These are phyloP conservation scores for Pezicula carpinea DNA, from an alignment of 2,329 filamentous ascomycete genomes.

Conservation along the genomic window DNA sequence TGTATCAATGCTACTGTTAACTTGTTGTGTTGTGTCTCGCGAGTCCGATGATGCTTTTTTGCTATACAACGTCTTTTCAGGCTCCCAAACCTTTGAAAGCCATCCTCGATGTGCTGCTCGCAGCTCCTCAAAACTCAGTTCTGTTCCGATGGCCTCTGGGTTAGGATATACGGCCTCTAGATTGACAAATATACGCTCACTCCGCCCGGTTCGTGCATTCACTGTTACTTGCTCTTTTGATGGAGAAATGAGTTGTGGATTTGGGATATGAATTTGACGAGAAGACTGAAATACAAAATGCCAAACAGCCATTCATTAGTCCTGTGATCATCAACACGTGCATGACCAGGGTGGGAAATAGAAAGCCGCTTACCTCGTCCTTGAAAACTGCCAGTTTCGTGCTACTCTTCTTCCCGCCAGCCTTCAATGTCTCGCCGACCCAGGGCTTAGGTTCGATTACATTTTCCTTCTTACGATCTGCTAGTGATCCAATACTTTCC, in stretches of 20 bases:
- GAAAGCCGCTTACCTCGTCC: constrained; percentile 75
- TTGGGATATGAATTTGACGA: constrained; percentile 47
- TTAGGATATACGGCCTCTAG: constrained; percentile 82
- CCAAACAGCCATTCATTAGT: constrained; percentile 72
- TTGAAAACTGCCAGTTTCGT: constrained; percentile 91
- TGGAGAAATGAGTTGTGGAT: constrained; percentile 63
- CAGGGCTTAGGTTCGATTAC: constrained; percentile 79
- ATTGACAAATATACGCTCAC: constrained; percentile 83
- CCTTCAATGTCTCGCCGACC: constrained; percentile 87
- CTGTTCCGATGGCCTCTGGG: constrained; percentile 62
- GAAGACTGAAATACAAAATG: constrained; percentile 56
- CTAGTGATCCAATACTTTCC: constrained; percentile 85
- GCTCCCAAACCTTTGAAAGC: constrained; percentile 53
- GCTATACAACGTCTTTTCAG: constrained; percentile 13
- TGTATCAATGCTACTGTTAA: constrained; percentile 13
- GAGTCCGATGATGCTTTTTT: constrained; percentile 2
- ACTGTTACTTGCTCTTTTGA: constrained; percentile 72
- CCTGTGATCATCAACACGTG: constrained; percentile 87
- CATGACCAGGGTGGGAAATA: constrained; percentile 31
- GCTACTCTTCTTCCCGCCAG: constrained; percentile 73
- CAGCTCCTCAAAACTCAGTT: constrained; percentile 89
- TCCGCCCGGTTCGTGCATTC: constrained; percentile 77
- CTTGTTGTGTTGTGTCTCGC: constrained; percentile 9
- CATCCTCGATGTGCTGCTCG: constrained; percentile 73
- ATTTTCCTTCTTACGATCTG: constrained; percentile 93